Base-by-base conservation (phyloP, 2,329 filamentous ascomycete species). In the Stemphylium lycopersici region DNA sequence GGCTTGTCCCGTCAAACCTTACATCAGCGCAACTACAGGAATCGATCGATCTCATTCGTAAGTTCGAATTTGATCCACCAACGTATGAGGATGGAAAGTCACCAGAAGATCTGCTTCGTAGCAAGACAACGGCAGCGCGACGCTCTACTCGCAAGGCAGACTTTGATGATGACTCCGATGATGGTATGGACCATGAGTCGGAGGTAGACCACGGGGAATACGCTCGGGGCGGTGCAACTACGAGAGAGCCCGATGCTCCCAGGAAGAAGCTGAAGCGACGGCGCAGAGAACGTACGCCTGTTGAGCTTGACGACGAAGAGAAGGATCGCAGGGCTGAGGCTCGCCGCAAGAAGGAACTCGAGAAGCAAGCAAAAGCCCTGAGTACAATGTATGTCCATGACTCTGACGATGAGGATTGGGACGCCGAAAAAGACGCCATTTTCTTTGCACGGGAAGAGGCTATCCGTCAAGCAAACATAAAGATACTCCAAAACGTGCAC, bases 371-470 rank as follows among this genome's bases (percentile, higher is more conserved):
- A 29, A 90, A 89, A 70, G 89, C 95, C 77, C 98, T 97, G 80
- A 96, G 90, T 66, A 87, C 88, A 20, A 77, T 93, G 34, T 93
- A 87, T 66, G 89, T 99, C 45, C 85, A 89, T 53, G 87, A 88
- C 33, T 91, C 89, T 62, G 95, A 98, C 70, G 95, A 98, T 48
- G 92, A 96, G 63, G 92, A 96, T 61, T 88, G 84, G 59, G 91
- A 96, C 67, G 86, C 84, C 31, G 91, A 92, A 41, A 84, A 85
- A 52, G 85, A 90, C 75, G 79, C 72, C 18, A 86, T 84, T 16
- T 97, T 97, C 76, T 97, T 93, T 75, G 86, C 83, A 2, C 82
- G 84, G 13, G 93, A 97, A 76, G 86, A 88, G 72, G 78, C 83
- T 60, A 80, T 88, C 55, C 81, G 90, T 43, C 81, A 85, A 59